Conservation (phyloP, 2,329 filamentous ascomycete genomes). For the Coleophoma eucalyptorum region DNA sequence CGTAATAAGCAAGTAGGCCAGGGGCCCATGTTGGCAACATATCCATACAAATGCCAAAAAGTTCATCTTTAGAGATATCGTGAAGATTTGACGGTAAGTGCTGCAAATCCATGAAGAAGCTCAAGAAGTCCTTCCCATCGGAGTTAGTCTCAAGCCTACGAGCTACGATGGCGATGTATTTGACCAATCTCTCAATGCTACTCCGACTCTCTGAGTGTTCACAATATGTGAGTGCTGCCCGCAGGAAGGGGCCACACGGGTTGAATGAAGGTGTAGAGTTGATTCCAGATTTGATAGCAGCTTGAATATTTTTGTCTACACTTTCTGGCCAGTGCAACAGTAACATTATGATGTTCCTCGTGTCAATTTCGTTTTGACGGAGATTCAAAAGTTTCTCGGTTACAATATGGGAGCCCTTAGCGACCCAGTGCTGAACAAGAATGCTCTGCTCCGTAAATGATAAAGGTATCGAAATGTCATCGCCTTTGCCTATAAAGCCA, state of each 20-base stretch:
- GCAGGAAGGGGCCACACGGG: slow-evolving; percentile 20
- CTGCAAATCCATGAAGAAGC: slow-evolving; percentile 26
- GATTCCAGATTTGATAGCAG: slow-evolving; percentile 26
- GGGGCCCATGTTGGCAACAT: slow-evolving; percentile 46
- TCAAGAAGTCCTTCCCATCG: slow-evolving; percentile 25
- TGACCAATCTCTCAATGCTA: slow-evolving; percentile 14
- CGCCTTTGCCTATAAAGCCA: slow-evolving; percentile 24
- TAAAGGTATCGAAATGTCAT: slow-evolving; percentile 37
- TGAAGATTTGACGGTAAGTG: slow-evolving; percentile 7
- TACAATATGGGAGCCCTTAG: slow-evolving; percentile 44
- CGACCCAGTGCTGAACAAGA: slow-evolving; percentile 39
- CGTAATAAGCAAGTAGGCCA: slow-evolving; percentile 45
- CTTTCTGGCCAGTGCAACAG: slow-evolving; percentile 46
- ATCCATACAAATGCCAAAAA: slow-evolving; percentile 32
- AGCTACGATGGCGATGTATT: slow-evolving; percentile 17
- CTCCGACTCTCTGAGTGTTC: slow-evolving; percentile 18
- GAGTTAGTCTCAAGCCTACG: slow-evolving; percentile 16
- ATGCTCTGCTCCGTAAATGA: slow-evolving; percentile 41
- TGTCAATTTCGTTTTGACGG: slow-evolving; percentile 50
- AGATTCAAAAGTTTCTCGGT: slow-evolving; percentile 63
- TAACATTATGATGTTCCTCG: slow-evolving; percentile 51
- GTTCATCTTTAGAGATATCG: slow-evolving; percentile 31
- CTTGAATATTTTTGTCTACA: slow-evolving; percentile 48
- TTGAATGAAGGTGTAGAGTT: slow-evolving; percentile 10
- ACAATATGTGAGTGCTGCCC: slow-evolving; percentile 25